Conservation (phyloP, 345 rosid species). For the Lumnitzera racemosa region DNA sequence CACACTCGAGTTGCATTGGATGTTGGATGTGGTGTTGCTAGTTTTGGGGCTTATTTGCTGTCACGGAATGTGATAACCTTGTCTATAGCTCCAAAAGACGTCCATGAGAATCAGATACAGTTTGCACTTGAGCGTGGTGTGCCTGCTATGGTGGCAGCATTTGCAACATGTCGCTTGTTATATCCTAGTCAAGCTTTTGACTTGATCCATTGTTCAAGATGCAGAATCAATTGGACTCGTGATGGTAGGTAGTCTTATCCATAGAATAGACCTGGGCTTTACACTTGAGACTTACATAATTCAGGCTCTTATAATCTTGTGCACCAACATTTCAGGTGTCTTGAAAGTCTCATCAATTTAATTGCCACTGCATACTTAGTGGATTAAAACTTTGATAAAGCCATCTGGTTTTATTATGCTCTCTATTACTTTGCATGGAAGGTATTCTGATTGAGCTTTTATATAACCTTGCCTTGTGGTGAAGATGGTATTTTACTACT, state of each 20-base stretch:
- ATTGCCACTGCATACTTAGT: too few relatives aligned
- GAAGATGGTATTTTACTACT: conserved; percentile 92
- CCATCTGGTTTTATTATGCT: too few relatives aligned
- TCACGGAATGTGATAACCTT: conserved; percentile 65
- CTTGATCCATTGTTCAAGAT: conserved; percentile 92
- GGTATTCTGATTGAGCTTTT: background rate
- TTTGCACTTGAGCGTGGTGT: conserved; percentile 99
- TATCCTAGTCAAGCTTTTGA: conserved; percentile 99
- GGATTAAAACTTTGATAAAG: too few relatives aligned
- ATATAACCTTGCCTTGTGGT: conserved; percentile 9
- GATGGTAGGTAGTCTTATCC: conserved; percentile 53
- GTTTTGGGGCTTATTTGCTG: conserved; percentile 95
- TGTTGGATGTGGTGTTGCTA: conserved; percentile 96
- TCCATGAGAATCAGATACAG: conserved; percentile 97
- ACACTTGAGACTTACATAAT: too few relatives aligned
- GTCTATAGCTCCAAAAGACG: conserved; percentile 99
- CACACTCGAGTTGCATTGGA: conserved; percentile 72
- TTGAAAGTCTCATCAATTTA: too few relatives aligned
- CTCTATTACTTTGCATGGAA: too few relatives aligned
- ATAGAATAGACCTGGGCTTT: background rate
- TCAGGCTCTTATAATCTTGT: too few relatives aligned
- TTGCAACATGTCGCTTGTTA: conserved; percentile 62
- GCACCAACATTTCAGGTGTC: too few relatives aligned
- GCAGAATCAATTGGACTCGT: conserved; percentile 98
- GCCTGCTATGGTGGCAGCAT: conserved; percentile 97